phyloP scores from a whole-genome alignment of 768 basidiomycete genomes.

The Kwoniella bestiolae region DNA sequence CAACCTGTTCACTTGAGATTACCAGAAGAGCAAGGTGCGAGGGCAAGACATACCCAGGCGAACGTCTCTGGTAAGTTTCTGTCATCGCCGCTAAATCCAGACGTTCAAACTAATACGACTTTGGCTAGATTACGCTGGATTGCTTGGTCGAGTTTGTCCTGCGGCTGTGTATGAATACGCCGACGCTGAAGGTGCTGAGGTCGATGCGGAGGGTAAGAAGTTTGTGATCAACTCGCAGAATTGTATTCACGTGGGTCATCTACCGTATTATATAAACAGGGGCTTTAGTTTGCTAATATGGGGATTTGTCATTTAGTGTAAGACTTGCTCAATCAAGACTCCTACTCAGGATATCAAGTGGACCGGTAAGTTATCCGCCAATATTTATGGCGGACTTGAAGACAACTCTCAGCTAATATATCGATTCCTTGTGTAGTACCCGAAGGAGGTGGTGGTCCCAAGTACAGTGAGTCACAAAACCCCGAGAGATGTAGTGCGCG shows the following conservation, averaged over 20 bases:
- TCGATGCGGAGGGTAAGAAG: slow-evolving; percentile 77
- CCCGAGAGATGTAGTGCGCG: background rate
- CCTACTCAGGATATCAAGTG: slow-evolving; percentile 97
- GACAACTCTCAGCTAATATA: slow-evolving; percentile 1
- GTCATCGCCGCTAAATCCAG: background rate
- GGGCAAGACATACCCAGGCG: slow-evolving; percentile 70
- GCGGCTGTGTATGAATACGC: slow-evolving; percentile 98
- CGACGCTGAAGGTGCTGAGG: slow-evolving; percentile 65
- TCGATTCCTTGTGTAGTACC: slow-evolving; percentile 66
- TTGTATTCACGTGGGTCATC: slow-evolving; percentile 56
- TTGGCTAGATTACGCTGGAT: slow-evolving; percentile 72
- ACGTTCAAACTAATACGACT: background rate
- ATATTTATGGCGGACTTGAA: too few species aligned
- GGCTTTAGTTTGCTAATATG: background rate
- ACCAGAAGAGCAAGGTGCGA: slow-evolving; percentile 62
- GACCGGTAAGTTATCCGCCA: slow-evolving; percentile 60
- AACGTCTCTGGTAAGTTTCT: slow-evolving; percentile 62
- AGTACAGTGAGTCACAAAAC: slow-evolving; percentile 71
- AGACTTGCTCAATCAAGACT: slow-evolving; percentile 90
- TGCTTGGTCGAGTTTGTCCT: slow-evolving; percentile 88
- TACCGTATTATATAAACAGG: too few species aligned
- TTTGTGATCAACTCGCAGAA: slow-evolving; percentile 92
- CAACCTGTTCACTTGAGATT: slow-evolving; percentile 87
- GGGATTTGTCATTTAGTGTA: slow-evolving; percentile 66
- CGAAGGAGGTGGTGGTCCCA: slow-evolving; percentile 94